phyloP scores from a whole-genome alignment of 2,329 filamentous ascomycete species.

The Cyphellophora europaea region DNA sequence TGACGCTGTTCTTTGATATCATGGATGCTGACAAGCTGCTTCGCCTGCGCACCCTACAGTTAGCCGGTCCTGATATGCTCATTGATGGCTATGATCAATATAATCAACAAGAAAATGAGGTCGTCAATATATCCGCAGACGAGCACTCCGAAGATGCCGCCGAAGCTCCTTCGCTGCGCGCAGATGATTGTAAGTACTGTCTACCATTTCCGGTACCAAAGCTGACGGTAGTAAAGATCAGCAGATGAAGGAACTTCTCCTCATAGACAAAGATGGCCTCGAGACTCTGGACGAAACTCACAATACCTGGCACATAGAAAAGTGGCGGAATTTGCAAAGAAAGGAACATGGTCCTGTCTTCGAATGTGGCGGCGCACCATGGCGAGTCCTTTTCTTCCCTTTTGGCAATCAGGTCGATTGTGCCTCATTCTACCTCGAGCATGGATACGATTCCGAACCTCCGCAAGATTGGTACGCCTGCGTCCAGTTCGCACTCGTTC shows the following conservation, averaged over 20 bases:
- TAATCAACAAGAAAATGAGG: constrained; percentile 53
- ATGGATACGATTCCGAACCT: constrained; percentile 69
- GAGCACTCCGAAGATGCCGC: constrained; percentile 49
- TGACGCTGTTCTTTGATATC: background rate
- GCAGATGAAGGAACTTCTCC: constrained; percentile 72
- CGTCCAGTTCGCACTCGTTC: constrained; percentile 85
- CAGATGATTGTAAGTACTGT: constrained; percentile 43
- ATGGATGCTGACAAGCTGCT: too few relatives aligned
- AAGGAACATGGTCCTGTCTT: constrained; percentile 86
- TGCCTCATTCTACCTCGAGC: constrained; percentile 86
- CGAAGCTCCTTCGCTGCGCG: constrained; percentile 42
- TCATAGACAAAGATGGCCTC: constrained; percentile 69
- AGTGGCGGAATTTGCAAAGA: constrained; percentile 67
- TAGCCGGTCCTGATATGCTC: constrained; percentile 52
- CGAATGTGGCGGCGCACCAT: constrained; percentile 76
- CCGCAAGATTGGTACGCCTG: constrained; percentile 95
- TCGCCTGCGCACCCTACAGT: constrained; percentile 37
- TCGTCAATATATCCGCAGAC: constrained; percentile 53
- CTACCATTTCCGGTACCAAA: too few relatives aligned
- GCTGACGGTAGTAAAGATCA: too few relatives aligned
- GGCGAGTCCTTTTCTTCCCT: constrained; percentile 93
- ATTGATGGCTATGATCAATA: constrained; percentile 49
- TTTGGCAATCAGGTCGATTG: constrained; percentile 91
- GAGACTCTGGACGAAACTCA: constrained; percentile 67
- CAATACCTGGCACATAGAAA: constrained; percentile 78